Evolutionary conservation across 2,329 filamentous ascomycete genomes (phyloP).

Genomic region (Ophiosphaerella herpotricha): DNA sequence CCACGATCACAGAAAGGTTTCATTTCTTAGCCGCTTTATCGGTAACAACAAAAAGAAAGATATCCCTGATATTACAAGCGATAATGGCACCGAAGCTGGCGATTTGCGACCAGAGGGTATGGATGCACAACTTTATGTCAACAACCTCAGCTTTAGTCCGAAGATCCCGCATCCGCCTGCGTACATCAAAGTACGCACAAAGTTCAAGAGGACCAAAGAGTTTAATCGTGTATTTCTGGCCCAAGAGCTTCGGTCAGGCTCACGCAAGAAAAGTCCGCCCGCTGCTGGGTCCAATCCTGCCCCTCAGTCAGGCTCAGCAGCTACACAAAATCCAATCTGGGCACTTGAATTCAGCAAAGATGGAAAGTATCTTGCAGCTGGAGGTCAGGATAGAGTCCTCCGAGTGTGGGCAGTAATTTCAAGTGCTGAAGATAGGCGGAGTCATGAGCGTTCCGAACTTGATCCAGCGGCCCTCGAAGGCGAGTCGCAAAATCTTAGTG

Average conservation of each 20-base stretch:
- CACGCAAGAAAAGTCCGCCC: conserved; percentile 34
- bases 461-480: conserved; percentile 51
- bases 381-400: conserved; percentile 83
- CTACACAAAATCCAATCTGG: conserved; percentile 74
- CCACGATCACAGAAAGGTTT: conserved; percentile 70
- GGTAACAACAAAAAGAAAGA: conserved; percentile 74
- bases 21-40: conserved; percentile 87
- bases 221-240: conserved; percentile 90
- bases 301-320: conserved; percentile 40
- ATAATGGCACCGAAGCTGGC: conserved; percentile 72
- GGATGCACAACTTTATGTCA: conserved; percentile 80
- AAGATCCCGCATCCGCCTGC: conserved; percentile 85
- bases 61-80: conserved; percentile 54
- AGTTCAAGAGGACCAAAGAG: conserved; percentile 79
- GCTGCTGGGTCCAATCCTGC: conserved; percentile 31
- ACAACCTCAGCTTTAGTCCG: conserved; percentile 76
- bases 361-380: conserved; percentile 88
- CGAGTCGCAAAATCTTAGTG: conserved; percentile 70
- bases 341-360: conserved; percentile 91
- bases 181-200: conserved; percentile 83
- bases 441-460: conserved; percentile 73
- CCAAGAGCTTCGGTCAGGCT: conserved; percentile 77
- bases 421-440: conserved; percentile 75
- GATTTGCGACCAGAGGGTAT: conserved; percentile 74
- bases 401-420: conserved; percentile 88